A percentile compares a stretch with the other conserved stretches of the same genome.
Conservation (phyloP, 257 asterid species). For the Gentiana macrophylla region DNA sequence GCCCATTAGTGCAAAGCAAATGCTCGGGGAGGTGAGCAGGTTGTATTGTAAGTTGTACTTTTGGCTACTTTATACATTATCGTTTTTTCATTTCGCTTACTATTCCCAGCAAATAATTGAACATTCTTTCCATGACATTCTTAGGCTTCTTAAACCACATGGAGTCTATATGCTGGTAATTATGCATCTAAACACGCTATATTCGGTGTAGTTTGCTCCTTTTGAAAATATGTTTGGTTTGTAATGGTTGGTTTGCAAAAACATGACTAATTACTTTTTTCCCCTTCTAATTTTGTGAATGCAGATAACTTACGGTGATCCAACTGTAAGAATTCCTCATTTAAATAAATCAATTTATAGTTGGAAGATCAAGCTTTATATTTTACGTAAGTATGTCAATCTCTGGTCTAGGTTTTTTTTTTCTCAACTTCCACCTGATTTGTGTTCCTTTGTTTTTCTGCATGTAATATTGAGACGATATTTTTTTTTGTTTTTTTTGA, state of each 20-base stretch:
- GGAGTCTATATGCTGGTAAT: slow-evolving; percentile 91
- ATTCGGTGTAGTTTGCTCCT: slow-evolving; percentile 5
- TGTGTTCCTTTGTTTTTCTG: background rate
- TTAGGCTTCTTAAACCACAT: slow-evolving; percentile 94
- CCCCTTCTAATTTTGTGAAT: slow-evolving; percentile 11
- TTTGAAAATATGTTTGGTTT: slow-evolving; percentile 5
- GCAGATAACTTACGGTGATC: slow-evolving; percentile 98
- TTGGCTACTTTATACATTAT: too few species aligned
- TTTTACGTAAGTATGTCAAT: slow-evolving; percentile 60
- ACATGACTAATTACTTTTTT: background rate
- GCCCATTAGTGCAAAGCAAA: slow-evolving; percentile 69
- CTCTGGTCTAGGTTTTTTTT: background rate
- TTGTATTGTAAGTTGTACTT: slow-evolving; percentile 14
- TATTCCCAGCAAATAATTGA: slow-evolving; percentile 8
- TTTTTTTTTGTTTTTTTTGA: too few species aligned
- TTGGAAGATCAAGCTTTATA: slow-evolving; percentile 78
- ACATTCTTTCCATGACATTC: slow-evolving; percentile 7
- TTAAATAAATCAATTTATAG: slow-evolving; percentile 57
- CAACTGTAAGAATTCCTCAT: slow-evolving; percentile 82
- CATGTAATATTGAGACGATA: background rate
- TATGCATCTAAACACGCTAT: slow-evolving; percentile 13
- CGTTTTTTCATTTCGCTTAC: background rate
- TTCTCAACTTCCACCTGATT: background rate
- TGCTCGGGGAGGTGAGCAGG: slow-evolving; percentile 99
- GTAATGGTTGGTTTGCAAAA: too few species aligned